Evolutionary conservation across 1,284 basidiomycete species (phyloP), one percentile per base, ranked within the genome.

Genomic region (Irpex sp.): DNA sequence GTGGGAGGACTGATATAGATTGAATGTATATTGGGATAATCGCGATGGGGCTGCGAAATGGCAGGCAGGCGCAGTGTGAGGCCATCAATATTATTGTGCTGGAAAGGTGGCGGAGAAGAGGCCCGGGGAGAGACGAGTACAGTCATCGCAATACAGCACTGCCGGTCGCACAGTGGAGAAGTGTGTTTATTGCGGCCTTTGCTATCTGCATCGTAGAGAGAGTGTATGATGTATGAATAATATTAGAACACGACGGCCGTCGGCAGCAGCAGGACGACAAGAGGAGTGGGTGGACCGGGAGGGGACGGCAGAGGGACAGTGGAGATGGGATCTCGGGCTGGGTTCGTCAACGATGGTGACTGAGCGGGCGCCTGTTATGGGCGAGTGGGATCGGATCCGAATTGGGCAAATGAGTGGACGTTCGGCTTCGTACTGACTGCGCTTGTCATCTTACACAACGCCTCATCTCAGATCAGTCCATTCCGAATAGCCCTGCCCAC

Each of bases 301-400:
- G 39, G 39, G n/a, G 39, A 45, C 39, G 39, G 39, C 39, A 45
- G n/a, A 12, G n/a, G 39, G 4, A 45, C 14, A 3, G n/a, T 14
- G n/a, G 8, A 12, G 39, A 45, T 45, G 14, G 39, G 39, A 45
- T 45, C 39, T 45, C 39, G 39, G 39, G 16, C 39, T 21, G 36
- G 16, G 49, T 54, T 61, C 33, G 19, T 62, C 51, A 56, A 35
- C 49, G 57, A 58, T 16, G 28, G 51, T 35, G 18, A 28, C 28
- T 35, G 51, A 42, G 51, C 60, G 56, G 49, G 56, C 39, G 45
- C 56, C 16, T 16, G 35, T n/a, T 16, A n/a, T 4, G 2, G 14
- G 57, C 45, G 57, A 51, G 48, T 62, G 58, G 58, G 58, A 63
- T 63, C 61, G 61, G 61, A 63, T 60, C 61, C 61, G 61, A 60